Evolutionary conservation across 2,329 filamentous ascomycete genomes (phyloP).

Genomic region (Laburnicola sp.): DNA sequence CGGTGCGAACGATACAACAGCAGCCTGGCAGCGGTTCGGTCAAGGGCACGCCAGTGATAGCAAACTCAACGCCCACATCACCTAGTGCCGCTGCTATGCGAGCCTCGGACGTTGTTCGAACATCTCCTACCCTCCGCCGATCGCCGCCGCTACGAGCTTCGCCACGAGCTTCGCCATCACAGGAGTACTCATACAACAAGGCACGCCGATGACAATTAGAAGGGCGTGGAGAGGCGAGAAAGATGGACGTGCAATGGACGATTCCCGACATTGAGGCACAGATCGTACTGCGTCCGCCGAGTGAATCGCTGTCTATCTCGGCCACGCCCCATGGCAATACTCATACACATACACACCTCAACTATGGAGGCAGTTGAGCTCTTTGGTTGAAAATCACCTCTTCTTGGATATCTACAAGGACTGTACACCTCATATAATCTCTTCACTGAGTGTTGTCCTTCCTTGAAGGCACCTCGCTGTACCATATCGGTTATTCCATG

Average conservation of each 20-base stretch:
- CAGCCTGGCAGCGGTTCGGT: slow-evolving; percentile 33
- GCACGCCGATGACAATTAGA: slow-evolving; percentile 39
- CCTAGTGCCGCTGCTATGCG: slow-evolving; percentile 36
- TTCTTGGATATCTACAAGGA: neutral
- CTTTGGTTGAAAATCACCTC: neutral
- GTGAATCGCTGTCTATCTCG: slow-evolving; percentile 29
- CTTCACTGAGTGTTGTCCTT: neutral
- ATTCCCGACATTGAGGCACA: slow-evolving; percentile 39
- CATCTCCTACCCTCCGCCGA: slow-evolving; percentile 34
- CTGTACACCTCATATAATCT: neutral
- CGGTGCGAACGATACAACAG: slow-evolving; percentile 34
- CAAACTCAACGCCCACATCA: slow-evolving; percentile 30
- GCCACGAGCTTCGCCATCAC: slow-evolving; percentile 33
- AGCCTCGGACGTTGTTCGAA: slow-evolving; percentile 30
- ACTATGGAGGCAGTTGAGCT: neutral
- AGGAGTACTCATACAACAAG: slow-evolving; percentile 29
- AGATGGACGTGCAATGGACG: slow-evolving; percentile 44
- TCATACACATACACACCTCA: neutral
- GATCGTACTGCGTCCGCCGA: slow-evolving; percentile 37
- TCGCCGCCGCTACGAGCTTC: slow-evolving; percentile 37
- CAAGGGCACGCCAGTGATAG: slow-evolving; percentile 30
- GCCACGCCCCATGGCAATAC: slow-evolving; percentile 18
- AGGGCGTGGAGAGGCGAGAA: slow-evolving; percentile 38
- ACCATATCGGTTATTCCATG: slow-evolving; percentile 19
- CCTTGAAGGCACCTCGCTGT: slow-evolving; percentile 11